These are phyloP conservation scores for Truncatella angustata DNA, from an alignment of 2,329 filamentous ascomycete species.

Conservation along the genomic window DNA sequence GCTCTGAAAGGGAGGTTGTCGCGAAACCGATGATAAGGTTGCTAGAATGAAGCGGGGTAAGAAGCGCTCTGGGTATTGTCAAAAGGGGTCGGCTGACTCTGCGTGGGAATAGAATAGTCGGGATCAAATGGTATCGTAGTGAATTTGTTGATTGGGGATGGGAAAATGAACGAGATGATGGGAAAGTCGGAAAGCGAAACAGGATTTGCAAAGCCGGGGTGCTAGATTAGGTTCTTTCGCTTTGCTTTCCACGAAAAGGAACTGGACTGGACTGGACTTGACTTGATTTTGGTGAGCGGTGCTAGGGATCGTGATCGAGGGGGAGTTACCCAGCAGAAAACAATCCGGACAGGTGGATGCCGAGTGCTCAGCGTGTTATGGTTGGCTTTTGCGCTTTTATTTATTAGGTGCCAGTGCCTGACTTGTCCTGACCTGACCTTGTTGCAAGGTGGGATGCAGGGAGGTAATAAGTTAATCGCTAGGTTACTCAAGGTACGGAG, in stretches of 20 bases:
- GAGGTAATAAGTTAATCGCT: no score
- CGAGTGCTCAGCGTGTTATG: conserved; percentile 6
- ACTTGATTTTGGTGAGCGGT: background rate
- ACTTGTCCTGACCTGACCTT: no score
- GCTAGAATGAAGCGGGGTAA: conserved; percentile 2
- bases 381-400: background rate
- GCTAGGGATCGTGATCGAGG: conserved; percentile 7
- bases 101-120: no score
- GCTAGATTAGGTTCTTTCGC: conserved; percentile 9
- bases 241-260: conserved; percentile 7
- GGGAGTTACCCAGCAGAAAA: no score
- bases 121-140: background rate
- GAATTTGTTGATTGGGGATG: conserved; percentile 1
- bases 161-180: conserved; percentile 9
- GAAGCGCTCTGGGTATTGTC: no score
- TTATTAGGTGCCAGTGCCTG: background rate
- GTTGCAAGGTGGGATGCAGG: no score
- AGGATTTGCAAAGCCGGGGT: conserved; percentile 9
- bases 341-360: conserved; percentile 7
- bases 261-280: background rate
- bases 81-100: no score
- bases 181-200: conserved; percentile 8
- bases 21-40: background rate
- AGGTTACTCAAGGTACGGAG: no score
- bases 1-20: background rate